Percentiles rank a stretch among this genome's conserved stretches.
Evolutionary conservation across 345 rosid species (phyloP).

Genomic region (Hibiscus trionum): DNA sequence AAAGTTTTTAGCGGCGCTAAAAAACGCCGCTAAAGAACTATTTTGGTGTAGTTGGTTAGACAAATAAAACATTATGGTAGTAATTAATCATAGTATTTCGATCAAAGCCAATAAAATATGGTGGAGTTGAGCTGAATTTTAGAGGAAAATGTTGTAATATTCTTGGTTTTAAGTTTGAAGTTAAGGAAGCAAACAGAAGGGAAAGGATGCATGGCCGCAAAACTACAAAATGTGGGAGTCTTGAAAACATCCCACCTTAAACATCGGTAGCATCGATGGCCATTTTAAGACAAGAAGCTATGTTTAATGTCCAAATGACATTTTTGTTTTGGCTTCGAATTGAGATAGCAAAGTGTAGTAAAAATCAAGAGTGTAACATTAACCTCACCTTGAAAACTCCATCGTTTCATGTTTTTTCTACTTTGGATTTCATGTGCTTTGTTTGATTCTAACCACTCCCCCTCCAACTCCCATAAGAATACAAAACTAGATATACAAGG

Average conservation of each 20-base stretch:
- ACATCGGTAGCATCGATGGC: slow-evolving; percentile 19
- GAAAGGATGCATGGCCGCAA: slow-evolving; percentile 5
- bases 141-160: neutral
- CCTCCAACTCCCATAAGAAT: neutral
- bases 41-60: too few relatives aligned
- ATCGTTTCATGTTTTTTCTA: neutral
- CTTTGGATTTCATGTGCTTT: slow-evolving; percentile 2
- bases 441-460: neutral
- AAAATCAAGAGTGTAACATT: neutral
- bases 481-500: neutral
- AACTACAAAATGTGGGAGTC: slow-evolving; percentile 11
- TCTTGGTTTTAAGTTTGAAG: neutral
- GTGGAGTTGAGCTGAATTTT: neutral
- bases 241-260: slow-evolving; percentile 15
- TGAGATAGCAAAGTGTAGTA: neutral
- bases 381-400: too few relatives aligned
- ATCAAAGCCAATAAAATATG: neutral
- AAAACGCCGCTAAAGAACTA: too few relatives aligned
- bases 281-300: slow-evolving; percentile 7
- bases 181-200: neutral
- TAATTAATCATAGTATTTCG: neutral
- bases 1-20: too few relatives aligned
- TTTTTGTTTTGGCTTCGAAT: slow-evolving; percentile 1
- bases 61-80: neutral
- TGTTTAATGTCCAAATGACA: slow-evolving; percentile 1